Base-by-base conservation (phyloP, 2,329 filamentous ascomycete species). In the Scortechinia acanthostroma region DNA sequence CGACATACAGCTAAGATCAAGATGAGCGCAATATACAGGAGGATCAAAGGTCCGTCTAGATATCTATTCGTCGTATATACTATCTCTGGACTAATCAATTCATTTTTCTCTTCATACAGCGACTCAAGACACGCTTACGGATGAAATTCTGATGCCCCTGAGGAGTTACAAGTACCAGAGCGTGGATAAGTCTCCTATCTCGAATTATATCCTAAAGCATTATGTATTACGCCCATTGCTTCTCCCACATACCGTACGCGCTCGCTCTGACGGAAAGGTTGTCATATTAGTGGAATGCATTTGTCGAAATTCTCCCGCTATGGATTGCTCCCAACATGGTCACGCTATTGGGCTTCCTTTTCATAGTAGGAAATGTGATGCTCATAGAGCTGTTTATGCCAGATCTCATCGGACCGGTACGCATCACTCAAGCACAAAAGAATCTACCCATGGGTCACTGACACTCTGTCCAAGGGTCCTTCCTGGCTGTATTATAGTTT, bases 401-500 rank as follows among this genome's bases (percentile, higher is more conserved):
- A 13, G 35, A 40, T 40, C 35, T 40, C 20, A 17, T 13, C 6
- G 35, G 35, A 10, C 35, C 35, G 35, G 35, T 40, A 40, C 14
- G 35, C 6, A 13, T 40, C 6, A 43, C 16, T 35, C 49, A 55
- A 25, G n/a, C n/a, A n/a, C n/a, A n/a, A n/a, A n/a, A n/a, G n/a
- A n/a, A 43, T 21, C 30, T 37, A 16, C 16, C 21, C 28, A 42
- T 28, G 25, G 20, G 28, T 6, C 33, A 17, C 15, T 21, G 22
- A 22, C 33, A n/a, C n/a, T n/a, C 43, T 15, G 33, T 42, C 43
- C 15, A 28, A 93, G 83, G 88, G 83, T 17, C 90, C 91, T 5
- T 76, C 84, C 56, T 97, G 93, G 91, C 65, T 97, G 17, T 97
- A 95, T 70, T 94, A 88, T 61, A 95, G 89, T 67, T 97, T 97